Evolutionary conservation across 495 filamentous ascomycete genomes (phyloP).

Genomic region (Pseudotulostoma volvatum): DNA sequence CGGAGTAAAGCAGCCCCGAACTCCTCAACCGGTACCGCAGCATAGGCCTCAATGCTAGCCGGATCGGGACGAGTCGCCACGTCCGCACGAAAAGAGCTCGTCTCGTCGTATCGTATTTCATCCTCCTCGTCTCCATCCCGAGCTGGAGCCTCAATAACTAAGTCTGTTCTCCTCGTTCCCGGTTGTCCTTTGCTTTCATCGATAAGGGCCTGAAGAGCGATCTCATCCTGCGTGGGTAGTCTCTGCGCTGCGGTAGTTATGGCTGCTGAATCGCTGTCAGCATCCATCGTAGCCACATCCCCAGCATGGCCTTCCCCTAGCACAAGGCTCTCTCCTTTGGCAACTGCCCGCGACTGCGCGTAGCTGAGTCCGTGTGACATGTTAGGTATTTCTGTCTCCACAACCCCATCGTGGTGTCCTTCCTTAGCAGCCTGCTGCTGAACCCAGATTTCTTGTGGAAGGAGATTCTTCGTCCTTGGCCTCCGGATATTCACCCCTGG

Average conservation of each 20-base stretch:
- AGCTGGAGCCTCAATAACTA: slow-evolving; percentile 38
- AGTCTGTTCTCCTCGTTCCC: slow-evolving; percentile 30
- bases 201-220: slow-evolving; percentile 66
- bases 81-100: slow-evolving; percentile 50
- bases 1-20: slow-evolving; percentile 79
- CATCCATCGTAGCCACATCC: slow-evolving; percentile 17
- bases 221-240: slow-evolving; percentile 48
- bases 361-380: slow-evolving; percentile 32
- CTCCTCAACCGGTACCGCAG: slow-evolving; percentile 75
- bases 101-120: slow-evolving; percentile 34
- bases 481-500: slow-evolving; percentile 30
- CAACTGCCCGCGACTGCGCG: slow-evolving; percentile 11
- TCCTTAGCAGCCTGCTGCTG: slow-evolving; percentile 20
- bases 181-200: slow-evolving; percentile 34
- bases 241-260: slow-evolving; percentile 1
- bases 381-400: slow-evolving; percentile 24
- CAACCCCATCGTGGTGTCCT: slow-evolving; percentile 12
- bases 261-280: slow-evolving; percentile 2
- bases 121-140: slow-evolving; percentile 15
- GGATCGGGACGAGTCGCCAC: slow-evolving; percentile 56
- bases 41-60: slow-evolving; percentile 71
- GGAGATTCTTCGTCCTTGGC: slow-evolving; percentile 34
- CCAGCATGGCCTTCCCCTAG: slow-evolving; percentile 7
- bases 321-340: slow-evolving; percentile 5
- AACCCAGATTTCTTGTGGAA: slow-evolving; percentile 36